Evolutionary conservation across 1,139 yeast genomes (phyloP).

Genomic region (Waltiozyma sp.): DNA sequence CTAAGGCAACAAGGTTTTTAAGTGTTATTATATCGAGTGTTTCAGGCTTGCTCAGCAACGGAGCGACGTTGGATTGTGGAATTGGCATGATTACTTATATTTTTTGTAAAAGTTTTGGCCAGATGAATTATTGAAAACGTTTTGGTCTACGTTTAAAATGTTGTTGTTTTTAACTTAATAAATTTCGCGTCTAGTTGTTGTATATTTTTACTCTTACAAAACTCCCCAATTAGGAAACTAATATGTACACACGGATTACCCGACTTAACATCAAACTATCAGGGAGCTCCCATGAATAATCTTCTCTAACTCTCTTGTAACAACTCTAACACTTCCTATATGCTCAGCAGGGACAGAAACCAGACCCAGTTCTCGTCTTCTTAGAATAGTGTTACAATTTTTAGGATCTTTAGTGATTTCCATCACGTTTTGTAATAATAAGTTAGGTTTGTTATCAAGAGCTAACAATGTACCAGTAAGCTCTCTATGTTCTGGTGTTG

Average conservation of each 20-base stretch:
- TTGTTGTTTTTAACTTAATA: not conserved
- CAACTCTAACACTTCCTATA: slow-evolving; percentile 17
- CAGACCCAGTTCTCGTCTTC: slow-evolving; percentile 25
- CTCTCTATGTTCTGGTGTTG: not conserved
- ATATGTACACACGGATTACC: not conserved
- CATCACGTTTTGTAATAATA: slow-evolving; percentile 20
- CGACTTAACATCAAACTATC: slow-evolving; percentile 1
- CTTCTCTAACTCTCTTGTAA: slow-evolving; percentile 16
- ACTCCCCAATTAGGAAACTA: not conserved
- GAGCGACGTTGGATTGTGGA: slow-evolving; percentile 13
- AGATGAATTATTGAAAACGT: no score
- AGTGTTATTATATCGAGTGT: slow-evolving; percentile 15
- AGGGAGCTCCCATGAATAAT: slow-evolving; percentile 16
- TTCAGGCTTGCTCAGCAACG: slow-evolving; percentile 6
- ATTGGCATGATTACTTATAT: slow-evolving; percentile 10
- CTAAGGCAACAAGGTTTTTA: slow-evolving; percentile 17
- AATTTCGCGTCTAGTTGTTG: not conserved
- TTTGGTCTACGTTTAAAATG: no score
- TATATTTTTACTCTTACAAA: not conserved
- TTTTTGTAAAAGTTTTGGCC: not conserved
- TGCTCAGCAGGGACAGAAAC: slow-evolving; percentile 25
- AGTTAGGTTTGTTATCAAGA: slow-evolving; percentile 27
- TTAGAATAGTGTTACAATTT: slow-evolving; percentile 1
- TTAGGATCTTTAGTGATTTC: slow-evolving; percentile 12
- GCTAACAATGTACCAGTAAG: slow-evolving; percentile 24